Conservation (phyloP, 306 rosid genomes). For the Quercus robur region DNA sequence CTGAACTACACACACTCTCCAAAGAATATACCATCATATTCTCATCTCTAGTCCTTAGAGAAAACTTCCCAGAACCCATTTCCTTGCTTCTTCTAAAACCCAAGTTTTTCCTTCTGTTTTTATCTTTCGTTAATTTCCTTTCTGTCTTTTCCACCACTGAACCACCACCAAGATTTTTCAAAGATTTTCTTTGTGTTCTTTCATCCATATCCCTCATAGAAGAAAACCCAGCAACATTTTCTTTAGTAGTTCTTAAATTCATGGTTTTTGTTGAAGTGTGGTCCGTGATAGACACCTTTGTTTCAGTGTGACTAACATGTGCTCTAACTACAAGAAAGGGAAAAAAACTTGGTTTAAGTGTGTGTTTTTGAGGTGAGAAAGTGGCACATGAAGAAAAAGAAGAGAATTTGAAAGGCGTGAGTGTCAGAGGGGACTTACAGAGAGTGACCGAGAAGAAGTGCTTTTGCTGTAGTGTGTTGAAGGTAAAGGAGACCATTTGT, state of each 20-base stretch:
- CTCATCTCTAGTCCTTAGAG: slow-evolving; percentile 11
- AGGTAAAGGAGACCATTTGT: slow-evolving; percentile 54
- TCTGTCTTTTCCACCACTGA: slow-evolving; percentile 31
- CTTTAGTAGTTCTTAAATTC: slow-evolving; percentile 19
- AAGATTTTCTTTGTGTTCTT: slow-evolving; percentile 20
- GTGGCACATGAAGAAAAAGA: slow-evolving; percentile 20
- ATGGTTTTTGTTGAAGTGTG: slow-evolving; percentile 22
- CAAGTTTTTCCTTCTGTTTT: slow-evolving; percentile 25
- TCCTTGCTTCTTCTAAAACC: slow-evolving; percentile 31
- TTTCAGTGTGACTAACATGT: slow-evolving; percentile 8
- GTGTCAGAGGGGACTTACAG: slow-evolving; percentile 40
- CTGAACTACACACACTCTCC: neutral
- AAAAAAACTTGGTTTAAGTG: slow-evolving; percentile 13
- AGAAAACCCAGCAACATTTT: slow-evolving; percentile 23
- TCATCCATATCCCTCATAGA: slow-evolving; percentile 24
- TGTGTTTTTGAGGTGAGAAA: slow-evolving; percentile 34
- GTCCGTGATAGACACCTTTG: slow-evolving; percentile 30
- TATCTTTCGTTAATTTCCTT: slow-evolving; percentile 20
- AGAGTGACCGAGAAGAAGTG: slow-evolving; percentile 25
- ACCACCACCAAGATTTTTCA: slow-evolving; percentile 27
- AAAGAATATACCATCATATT: slow-evolving; percentile 13
- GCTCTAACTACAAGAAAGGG: slow-evolving; percentile 24
- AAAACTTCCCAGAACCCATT: slow-evolving; percentile 24
- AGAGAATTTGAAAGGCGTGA: slow-evolving; percentile 7
- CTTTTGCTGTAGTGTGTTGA: slow-evolving; percentile 41